A percentile compares a stretch with the other conserved stretches of the same genome.
Conservation (phyloP, 768 basidiomycete genomes). For the Leucosporidium creatinivorum region DNA sequence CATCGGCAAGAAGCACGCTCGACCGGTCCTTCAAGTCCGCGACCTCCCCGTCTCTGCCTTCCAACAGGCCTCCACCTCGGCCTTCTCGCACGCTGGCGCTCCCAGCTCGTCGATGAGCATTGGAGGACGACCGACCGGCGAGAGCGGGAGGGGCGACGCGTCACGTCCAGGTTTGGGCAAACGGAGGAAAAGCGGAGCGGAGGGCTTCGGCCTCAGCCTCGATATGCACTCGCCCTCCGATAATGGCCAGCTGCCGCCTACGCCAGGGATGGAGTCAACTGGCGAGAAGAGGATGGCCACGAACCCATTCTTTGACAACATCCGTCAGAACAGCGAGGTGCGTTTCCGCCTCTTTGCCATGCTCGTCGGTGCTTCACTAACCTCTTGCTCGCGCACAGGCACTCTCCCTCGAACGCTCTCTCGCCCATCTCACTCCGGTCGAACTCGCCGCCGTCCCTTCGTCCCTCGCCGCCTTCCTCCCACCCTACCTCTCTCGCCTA, state of each 20-base stretch:
- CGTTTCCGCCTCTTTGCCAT: background rate
- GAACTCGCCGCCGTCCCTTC: constrained; percentile 23
- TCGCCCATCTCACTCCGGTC: constrained; percentile 32
- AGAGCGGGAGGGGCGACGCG: background rate
- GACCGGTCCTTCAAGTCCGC: constrained; percentile 34
- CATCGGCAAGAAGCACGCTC: constrained; percentile 20
- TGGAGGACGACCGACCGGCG: background rate
- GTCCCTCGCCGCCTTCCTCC: constrained; percentile 16
- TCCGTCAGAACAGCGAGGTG: constrained; percentile 47
- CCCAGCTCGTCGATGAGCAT: background rate
- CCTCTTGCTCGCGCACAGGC: constrained; percentile 7
- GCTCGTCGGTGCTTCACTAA: background rate
- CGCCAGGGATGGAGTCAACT: background rate
- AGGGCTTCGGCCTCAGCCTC: background rate
- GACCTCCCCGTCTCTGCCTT: constrained; percentile 44
- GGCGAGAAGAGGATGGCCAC: constrained; percentile 31
- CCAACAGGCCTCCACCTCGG: constrained; percentile 39
- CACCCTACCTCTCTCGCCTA: constrained; percentile 28
- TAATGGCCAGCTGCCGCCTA: background rate
- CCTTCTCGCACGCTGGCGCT: constrained; percentile 12
- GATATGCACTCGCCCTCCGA: background rate
- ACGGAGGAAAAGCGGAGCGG: constrained; percentile 26
- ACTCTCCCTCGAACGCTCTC: constrained; percentile 31
- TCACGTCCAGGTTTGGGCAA: constrained; percentile 23
- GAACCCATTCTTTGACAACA: constrained; percentile 93